These are phyloP conservation scores for Rossbeevera mucosa DNA, from an alignment of 768 basidiomycete genomes.

Conservation along the genomic window DNA sequence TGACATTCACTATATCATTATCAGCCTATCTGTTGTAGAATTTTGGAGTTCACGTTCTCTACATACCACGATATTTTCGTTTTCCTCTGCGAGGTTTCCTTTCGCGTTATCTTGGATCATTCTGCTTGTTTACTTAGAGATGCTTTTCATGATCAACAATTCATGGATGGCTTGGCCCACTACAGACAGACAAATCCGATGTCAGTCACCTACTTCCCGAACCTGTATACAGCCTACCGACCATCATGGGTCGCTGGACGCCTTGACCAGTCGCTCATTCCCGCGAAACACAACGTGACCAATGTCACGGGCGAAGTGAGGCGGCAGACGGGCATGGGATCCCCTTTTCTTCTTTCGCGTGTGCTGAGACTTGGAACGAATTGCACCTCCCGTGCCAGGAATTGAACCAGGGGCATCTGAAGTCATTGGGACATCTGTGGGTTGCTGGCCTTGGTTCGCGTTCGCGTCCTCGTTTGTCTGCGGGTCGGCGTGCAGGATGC, in stretches of 20 bases:
- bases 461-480: background rate
- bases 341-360: constrained; percentile 17
- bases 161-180: constrained; percentile 1
- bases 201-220: background rate
- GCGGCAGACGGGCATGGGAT: constrained; percentile 40
- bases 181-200: background rate
- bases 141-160: background rate
- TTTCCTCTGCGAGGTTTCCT: background rate
- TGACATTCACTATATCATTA: constrained; percentile 16
- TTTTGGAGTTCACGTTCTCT: background rate
- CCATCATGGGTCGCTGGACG: background rate
- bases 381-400: background rate
- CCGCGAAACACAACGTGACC: constrained; percentile 70
- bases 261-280: constrained; percentile 39
- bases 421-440: background rate
- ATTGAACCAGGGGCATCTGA: background rate
- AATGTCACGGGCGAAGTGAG: constrained; percentile 56
- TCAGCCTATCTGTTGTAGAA: constrained; percentile 17
- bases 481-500: constrained; percentile 24
- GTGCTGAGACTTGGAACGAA: background rate
- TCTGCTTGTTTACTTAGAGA: background rate
- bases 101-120: constrained; percentile 1
- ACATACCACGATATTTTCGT: background rate
- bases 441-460: background rate
- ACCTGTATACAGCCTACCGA: background rate